Evolutionary conservation across 2,329 filamentous ascomycete species (phyloP).

Genomic region (Phialocephala subalpina): DNA sequence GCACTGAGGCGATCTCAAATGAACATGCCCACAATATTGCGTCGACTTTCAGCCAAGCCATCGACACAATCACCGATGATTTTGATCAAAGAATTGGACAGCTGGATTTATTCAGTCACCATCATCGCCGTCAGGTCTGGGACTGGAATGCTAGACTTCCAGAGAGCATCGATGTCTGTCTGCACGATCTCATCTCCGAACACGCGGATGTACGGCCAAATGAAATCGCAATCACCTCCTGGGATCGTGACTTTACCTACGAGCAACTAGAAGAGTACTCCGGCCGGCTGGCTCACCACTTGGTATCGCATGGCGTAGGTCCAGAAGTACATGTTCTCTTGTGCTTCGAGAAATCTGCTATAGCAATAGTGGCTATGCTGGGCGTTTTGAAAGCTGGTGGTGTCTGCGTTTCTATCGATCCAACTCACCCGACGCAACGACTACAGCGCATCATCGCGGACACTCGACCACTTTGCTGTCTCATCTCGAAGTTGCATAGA

Average conservation of each 20-base stretch:
- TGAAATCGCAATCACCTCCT: slow-evolving; percentile 30
- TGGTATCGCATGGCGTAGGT: slow-evolving; percentile 22
- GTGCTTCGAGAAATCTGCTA: slow-evolving; percentile 37
- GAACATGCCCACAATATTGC: neutral
- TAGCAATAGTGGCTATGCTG: slow-evolving; percentile 39
- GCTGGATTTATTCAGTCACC: slow-evolving; percentile 19
- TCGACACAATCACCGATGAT: slow-evolving; percentile 43
- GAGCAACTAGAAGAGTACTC: slow-evolving; percentile 26
- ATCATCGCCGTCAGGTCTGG: neutral
- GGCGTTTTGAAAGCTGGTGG: slow-evolving; percentile 40
- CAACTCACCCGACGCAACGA: slow-evolving; percentile 14
- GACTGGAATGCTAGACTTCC: neutral
- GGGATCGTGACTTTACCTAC: slow-evolving; percentile 35
- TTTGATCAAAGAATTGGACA: slow-evolving; percentile 23
- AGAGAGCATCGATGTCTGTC: slow-evolving; percentile 15
- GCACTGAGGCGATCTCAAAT: neutral
- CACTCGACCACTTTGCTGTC: neutral
- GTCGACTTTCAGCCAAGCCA: slow-evolving; percentile 46
- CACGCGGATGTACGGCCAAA: slow-evolving; percentile 21
- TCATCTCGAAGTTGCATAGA: neutral
- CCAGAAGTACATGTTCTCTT: slow-evolving; percentile 29
- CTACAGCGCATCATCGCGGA: slow-evolving; percentile 10
- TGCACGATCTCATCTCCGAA: slow-evolving; percentile 22
- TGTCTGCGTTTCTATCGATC: slow-evolving; percentile 41
- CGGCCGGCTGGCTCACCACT: slow-evolving; percentile 21